Evolutionary conservation across 768 basidiomycete species (phyloP).

Genomic region (Cystobasidium tubakii): DNA sequence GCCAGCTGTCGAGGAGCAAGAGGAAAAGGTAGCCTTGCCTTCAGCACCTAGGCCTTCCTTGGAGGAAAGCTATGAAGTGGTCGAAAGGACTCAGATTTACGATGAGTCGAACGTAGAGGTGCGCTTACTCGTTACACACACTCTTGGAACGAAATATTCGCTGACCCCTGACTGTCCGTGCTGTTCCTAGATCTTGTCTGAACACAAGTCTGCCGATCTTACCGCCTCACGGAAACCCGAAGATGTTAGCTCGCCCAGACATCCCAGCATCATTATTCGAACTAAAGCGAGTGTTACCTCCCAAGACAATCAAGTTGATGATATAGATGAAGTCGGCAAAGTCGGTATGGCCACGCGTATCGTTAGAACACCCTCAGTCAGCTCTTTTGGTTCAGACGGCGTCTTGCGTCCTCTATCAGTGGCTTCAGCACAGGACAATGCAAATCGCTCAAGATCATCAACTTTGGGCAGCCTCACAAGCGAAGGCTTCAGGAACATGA

Average conservation of each 20-base stretch:
- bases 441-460: neutral
- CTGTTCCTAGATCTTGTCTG: conserved; percentile 12
- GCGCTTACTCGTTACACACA: neutral
- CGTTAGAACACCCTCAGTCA: conserved; percentile 1
- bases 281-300: neutral
- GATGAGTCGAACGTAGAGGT: conserved; percentile 13
- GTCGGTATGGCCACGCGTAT: conserved; percentile 12
- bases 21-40: neutral
- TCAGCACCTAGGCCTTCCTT: conserved; percentile 17
- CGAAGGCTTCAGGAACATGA: conserved; percentile 27
- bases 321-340: conserved; percentile 2
- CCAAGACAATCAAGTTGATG: neutral
- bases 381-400: conserved; percentile 10
- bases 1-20: conserved; percentile 16
- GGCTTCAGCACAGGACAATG: conserved; percentile 1
- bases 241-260: neutral
- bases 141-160: neutral
- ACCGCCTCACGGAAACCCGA: neutral
- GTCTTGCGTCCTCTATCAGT: conserved; percentile 15
- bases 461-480: conserved; percentile 15
- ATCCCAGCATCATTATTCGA: conserved; percentile 24
- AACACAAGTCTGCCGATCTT: neutral
- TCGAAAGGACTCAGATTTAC: neutral
- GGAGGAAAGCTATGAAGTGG: conserved; percentile 1
- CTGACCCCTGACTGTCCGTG: neutral